These are phyloP conservation scores for Sordariomycetes sp. DNA, from an alignment of 2,329 filamentous ascomycete species.

Conservation along the genomic window DNA sequence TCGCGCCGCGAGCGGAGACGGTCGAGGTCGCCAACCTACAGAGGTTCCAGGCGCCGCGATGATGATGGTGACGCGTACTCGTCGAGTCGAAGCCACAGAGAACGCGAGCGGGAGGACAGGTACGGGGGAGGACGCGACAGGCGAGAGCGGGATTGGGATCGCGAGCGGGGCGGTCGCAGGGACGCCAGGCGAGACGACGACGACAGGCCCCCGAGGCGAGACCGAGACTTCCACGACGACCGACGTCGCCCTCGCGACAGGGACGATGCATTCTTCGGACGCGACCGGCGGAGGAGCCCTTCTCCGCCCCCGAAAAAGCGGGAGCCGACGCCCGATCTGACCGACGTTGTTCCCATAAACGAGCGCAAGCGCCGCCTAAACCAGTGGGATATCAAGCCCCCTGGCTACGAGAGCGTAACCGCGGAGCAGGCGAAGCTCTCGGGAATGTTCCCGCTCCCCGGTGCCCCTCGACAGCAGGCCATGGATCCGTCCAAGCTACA, in stretches of 20 bases:
- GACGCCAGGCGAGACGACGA: slow-evolving; percentile 57
- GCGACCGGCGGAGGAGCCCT: slow-evolving; percentile 53
- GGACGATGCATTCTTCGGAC: slow-evolving; percentile 22
- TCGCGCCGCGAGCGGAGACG: slow-evolving; percentile 51
- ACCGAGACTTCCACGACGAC: slow-evolving; percentile 34
- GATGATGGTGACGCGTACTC: slow-evolving; percentile 80
- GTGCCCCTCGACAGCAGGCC: slow-evolving; percentile 80
- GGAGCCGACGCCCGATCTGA: slow-evolving; percentile 91
- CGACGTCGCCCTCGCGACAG: slow-evolving; percentile 32
- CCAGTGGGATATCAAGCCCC: slow-evolving; percentile 99
- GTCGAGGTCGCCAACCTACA: slow-evolving; percentile 74
- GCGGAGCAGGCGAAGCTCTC: slow-evolving; percentile 98
- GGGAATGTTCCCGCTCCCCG: slow-evolving; percentile 96
- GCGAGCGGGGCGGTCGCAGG: slow-evolving; percentile 50
- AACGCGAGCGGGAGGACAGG: slow-evolving; percentile 85
- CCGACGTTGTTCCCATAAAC: slow-evolving; percentile 67
- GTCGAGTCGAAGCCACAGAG: slow-evolving; percentile 81
- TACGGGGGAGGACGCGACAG: slow-evolving; percentile 57
- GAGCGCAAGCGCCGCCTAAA: slow-evolving; percentile 86
- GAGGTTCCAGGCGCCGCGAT: slow-evolving; percentile 55
- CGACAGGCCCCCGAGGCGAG: slow-evolving; percentile 36
- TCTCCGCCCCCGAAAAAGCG: slow-evolving; percentile 70
- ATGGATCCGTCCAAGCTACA: slow-evolving; percentile 92
- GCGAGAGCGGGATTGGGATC: slow-evolving; percentile 63
- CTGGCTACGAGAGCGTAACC: slow-evolving; percentile 95